Base-by-base conservation (phyloP, 768 basidiomycete species). In the Psilocybe sp. region DNA sequence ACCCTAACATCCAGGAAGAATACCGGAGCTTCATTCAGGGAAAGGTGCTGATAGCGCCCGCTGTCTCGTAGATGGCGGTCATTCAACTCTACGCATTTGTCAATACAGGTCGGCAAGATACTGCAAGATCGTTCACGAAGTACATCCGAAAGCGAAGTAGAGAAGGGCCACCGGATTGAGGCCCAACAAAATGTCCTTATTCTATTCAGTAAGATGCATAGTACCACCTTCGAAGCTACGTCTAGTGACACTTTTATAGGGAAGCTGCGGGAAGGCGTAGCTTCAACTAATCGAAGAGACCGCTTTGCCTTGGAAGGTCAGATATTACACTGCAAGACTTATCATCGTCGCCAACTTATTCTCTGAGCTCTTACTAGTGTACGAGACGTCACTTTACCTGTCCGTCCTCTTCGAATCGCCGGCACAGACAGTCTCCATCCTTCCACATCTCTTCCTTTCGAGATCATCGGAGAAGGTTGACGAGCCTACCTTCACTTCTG, bases 201-300 rank as follows among this genome's bases (percentile, higher is more conserved):
- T 32, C 60, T 86, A n/a, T 83, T 89, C 56, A 77, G 89, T 89
- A 55, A 64, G 85, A 71, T 14, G 12, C 13, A 16, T 38, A 1
- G 37, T 52, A 47, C 23, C 16, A 3, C 18, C 3, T 12, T 31
- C 32, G 38, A 37, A 44, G 23, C 46, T 18, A 46, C 20, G 15
- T 20, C 5, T 40, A 6, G 31, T 14, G 4, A 33, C 11, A 20
- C 16, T 18, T 41, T 12, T 48, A 1, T 49, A 91, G 89, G 88
- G 38, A 91, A 90, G 62, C 69, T 91, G 6, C 75, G 89, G 44
- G 89, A 91, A 65, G 89, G 89, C 0, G 70, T 90, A 3, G 72
- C 76, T 6, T 79, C 88, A 0, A 79, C 84, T 1, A 69, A 69
- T 23, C 75, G 89, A 49, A 69, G 51, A 15, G 89, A 89, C 60